Base-by-base conservation (phyloP, 768 basidiomycete species). In the Aureoboletus auriporus region DNA sequence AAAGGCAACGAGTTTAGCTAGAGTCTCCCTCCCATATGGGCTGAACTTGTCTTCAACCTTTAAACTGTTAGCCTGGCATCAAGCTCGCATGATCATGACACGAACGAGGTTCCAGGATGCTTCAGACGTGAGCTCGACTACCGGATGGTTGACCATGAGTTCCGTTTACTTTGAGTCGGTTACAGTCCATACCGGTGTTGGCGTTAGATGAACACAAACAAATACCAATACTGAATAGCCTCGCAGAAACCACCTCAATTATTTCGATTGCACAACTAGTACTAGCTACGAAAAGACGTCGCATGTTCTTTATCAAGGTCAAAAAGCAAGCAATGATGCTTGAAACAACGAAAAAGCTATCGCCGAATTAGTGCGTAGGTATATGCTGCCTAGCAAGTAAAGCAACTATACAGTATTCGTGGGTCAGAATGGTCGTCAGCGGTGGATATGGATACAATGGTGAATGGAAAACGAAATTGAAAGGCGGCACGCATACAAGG, bases 41-140 rank as follows among this genome's bases (percentile, higher is more conserved):
- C 92, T 90, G 77, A 98, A 90, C 72, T 91, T 93, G 77, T 90
- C 86, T 72, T 95, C 89, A 50, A 94, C 71, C 89, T 92, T 44
- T 20, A 12, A 29, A 49, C 2, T 34, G 47, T 59, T 16, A 60
- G 51, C 20, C 26, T 42, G 39, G 16, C 23, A 41, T 26, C 36
- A 35, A 12, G 20, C 14, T 13, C 39, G 3, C 10, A 27, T 12
- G 36, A 29, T 20, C 14, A 28, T 40, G 9, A 46, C 34, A 70
- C 77, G 28, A 52, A 92, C 91, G 76, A 94, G 78, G 39, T 87
- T 83, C 91, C 91, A 94, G 56, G 90, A 88, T 29, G 88, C 81
- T 58, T 86, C 77, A 1, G 89, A 91, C 23, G 88, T 93, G 58
- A 86, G 80, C 48, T 85, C 79, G 51, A 82, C 75, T 47, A 92